Evolutionary conservation across 768 basidiomycete genomes (phyloP).

Genomic region (Auricularia sp.): DNA sequence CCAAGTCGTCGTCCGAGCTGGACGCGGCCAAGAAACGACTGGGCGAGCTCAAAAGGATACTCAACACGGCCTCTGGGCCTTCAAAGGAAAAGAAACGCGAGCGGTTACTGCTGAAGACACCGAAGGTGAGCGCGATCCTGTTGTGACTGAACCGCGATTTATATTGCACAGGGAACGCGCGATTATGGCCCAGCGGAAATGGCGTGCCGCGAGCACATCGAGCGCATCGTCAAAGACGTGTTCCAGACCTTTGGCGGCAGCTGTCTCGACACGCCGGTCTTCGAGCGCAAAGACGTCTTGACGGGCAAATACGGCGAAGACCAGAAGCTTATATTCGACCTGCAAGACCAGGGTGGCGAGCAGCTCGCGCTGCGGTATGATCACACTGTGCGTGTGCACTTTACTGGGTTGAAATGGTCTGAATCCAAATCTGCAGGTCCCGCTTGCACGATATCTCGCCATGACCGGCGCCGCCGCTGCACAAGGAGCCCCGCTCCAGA

Average conservation of each 20-base stretch:
- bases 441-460: slow-evolving; percentile 88
- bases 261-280: slow-evolving; percentile 95
- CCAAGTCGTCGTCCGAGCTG: slow-evolving; percentile 23
- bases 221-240: slow-evolving; percentile 74
- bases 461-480: slow-evolving; percentile 86
- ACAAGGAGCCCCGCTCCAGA: slow-evolving; percentile 43
- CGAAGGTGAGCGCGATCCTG: slow-evolving; percentile 58
- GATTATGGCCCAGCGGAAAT: slow-evolving; percentile 92
- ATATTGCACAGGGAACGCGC: slow-evolving; percentile 63
- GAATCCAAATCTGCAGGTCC: slow-evolving; percentile 36
- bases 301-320: slow-evolving; percentile 98
- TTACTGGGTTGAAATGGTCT: not conserved
- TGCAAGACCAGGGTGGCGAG: slow-evolving; percentile 96
- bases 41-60: slow-evolving; percentile 28
- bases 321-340: slow-evolving; percentile 92
- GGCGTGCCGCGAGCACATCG: slow-evolving; percentile 84
- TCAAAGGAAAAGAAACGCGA: slow-evolving; percentile 55
- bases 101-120: slow-evolving; percentile 76
- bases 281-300: slow-evolving; percentile 93
- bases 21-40: slow-evolving; percentile 57
- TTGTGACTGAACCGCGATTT: slow-evolving; percentile 12
- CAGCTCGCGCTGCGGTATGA: slow-evolving; percentile 91
- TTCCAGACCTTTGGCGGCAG: slow-evolving; percentile 85
- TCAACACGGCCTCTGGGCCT: slow-evolving; percentile 29
- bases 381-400: slow-evolving; percentile 53